A percentile compares a stretch with the other conserved stretches of the same genome.
Evolutionary conservation across 768 basidiomycete genomes (phyloP).

Genomic region (Cantharellus anzutake): DNA sequence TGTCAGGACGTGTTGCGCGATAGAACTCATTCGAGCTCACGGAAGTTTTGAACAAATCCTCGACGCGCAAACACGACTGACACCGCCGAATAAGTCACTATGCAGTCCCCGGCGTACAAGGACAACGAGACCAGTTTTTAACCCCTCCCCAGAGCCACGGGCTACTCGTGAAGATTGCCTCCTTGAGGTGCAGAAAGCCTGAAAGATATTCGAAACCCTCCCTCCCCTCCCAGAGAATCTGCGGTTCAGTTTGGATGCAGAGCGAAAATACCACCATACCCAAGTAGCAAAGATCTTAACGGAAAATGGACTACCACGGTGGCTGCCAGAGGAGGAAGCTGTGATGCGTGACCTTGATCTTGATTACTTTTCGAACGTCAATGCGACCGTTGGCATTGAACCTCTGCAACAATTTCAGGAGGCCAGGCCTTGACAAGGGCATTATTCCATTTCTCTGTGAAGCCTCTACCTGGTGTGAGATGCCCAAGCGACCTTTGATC

Average conservation of each 20-base stretch:
- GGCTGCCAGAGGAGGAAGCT: background rate
- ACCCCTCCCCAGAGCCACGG: background rate
- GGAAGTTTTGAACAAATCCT: slow-evolving; percentile 57
- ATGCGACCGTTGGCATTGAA: no score
- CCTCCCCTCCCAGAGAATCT: slow-evolving; percentile 34
- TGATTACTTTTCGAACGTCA: background rate
- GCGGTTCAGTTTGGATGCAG: background rate
- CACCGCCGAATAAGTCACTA: background rate
- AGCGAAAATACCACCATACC: background rate
- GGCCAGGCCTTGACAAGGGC: no score
- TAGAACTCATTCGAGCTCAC: slow-evolving; percentile 52
- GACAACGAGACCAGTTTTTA: background rate
- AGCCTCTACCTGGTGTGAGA: no score
- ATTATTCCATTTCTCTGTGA: no score
- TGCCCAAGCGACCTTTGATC: no score
- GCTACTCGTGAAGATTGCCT: slow-evolving; percentile 29
- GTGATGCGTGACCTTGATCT: background rate
- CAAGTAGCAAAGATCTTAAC: slow-evolving; percentile 2
- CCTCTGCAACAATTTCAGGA: no score
- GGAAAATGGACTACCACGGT: background rate
- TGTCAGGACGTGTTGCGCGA: slow-evolving; percentile 59
- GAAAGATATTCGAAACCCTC: slow-evolving; percentile 42
- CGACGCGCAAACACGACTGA: slow-evolving; percentile 11
- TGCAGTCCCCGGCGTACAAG: background rate
- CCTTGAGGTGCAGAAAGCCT: slow-evolving; percentile 39